A percentile compares a stretch with the other conserved stretches of the same genome.
Evolutionary conservation across 1,284 basidiomycete species (phyloP).

Genomic region (Marasmius sp.): DNA sequence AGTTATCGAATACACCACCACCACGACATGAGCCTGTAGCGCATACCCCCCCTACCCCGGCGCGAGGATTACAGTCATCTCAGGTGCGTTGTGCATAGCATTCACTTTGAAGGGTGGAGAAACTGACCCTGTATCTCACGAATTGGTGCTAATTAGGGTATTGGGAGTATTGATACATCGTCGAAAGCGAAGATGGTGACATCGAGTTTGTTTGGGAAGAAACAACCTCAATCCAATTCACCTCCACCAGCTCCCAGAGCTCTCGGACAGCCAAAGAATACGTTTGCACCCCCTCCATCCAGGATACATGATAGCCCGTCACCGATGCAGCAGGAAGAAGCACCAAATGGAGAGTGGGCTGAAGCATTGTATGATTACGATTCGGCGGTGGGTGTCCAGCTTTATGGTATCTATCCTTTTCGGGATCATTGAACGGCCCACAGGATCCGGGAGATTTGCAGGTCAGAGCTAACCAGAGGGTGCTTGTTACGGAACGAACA

Average conservation of each 20-base stretch:
- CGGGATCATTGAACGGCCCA: not conserved
- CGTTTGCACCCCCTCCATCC: conserved; percentile 60
- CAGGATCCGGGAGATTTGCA: conserved; percentile 69
- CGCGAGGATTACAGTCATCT: conserved; percentile 19
- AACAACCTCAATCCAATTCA: conserved; percentile 32
- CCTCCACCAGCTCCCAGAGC: conserved; percentile 46
- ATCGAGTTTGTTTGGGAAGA: conserved; percentile 47
- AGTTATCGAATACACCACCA: conserved; percentile 6
- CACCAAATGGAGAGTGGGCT: conserved; percentile 66
- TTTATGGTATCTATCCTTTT: not conserved
- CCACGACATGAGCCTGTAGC: not conserved
- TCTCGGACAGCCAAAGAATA: conserved; percentile 42
- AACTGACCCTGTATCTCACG: not conserved
- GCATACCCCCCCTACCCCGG: not conserved
- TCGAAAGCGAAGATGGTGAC: conserved; percentile 51
- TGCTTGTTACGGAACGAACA: conserved; percentile 61
- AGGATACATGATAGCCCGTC: conserved; percentile 30
- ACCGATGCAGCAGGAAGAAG: conserved; percentile 36
- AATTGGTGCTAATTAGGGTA: conserved; percentile 37
- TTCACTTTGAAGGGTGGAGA: too few species aligned
- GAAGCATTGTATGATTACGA: conserved; percentile 75
- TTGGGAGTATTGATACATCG: conserved; percentile 58
- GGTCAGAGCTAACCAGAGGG: conserved; percentile 51
- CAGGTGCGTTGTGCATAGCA: conserved; percentile 25
- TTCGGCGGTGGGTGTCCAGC: conserved; percentile 47